Evolutionary conservation across 2,329 filamentous ascomycete genomes (phyloP), one percentile per base, ranked within the genome.

Genomic region (Colletotrichum sp.): DNA sequence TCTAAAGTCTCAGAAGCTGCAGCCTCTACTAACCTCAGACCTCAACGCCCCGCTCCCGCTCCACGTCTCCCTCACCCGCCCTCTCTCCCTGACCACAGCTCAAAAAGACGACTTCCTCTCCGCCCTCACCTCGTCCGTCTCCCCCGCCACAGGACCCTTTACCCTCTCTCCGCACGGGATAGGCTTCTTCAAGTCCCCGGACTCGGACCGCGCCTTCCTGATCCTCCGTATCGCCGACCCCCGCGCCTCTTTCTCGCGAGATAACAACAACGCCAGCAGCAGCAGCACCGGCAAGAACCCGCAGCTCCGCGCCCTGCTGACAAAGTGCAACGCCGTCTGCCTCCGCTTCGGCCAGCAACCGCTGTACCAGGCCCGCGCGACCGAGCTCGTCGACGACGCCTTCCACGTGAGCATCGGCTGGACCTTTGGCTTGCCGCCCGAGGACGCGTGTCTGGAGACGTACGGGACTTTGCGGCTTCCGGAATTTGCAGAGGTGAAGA

Each of bases 381-480:
- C 70, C 33, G 43, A 80, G 77, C 38, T 75, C 62, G 76, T 81
- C 11, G 77, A 78, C 6, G 82, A 87, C 63, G 90, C 89, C 27
- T 98, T 98, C 80, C 97, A 99, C 83, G 86, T 98, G 73, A 98
- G 95, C 59, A 91, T 99, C 70, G 97, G 93, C 0, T 98, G 96
- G 97, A 93, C 90, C 2, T 87, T 96, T 75, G 82, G 86, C 12
- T 81, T 85, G 55, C 92, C 91, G 1, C 85, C 82, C 8, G 72
- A 84, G 5, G 86, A 88, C 38, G 79, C 89, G 16, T 78, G 79
- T 18, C 75, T 81, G 64, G 79, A 78, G 31, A 88, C 86, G 0
- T 78, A 81, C 5, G 72, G 76, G 5, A 75, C 82, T 6, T 84
- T 83, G 58, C 74, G 62, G 6, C 64, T 57, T 7, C 67, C 75